Base-by-base conservation (phyloP, 176 grass and related monocot species). In the Juncus inflexus region DNA sequence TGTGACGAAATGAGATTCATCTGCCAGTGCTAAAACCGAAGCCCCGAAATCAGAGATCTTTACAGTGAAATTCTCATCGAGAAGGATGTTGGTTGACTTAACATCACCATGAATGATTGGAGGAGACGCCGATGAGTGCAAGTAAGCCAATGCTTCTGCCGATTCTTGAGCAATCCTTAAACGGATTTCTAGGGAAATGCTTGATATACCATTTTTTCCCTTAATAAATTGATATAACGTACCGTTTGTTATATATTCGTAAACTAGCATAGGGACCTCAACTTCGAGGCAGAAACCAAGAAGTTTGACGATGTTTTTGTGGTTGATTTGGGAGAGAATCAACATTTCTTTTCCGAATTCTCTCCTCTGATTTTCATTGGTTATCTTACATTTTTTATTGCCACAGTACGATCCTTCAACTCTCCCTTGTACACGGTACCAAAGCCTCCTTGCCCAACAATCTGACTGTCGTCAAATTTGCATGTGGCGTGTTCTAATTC, bases 31-130 rank as follows among this genome's bases (percentile, higher is more conserved):
- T 3, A 77, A 4, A 52, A 77, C 60, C 0, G 74, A 83, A 1
- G 80, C 80, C 11, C 74, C 80, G 71, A 77, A 83, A 56, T 83
- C 80, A 41, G 80, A 83, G 3, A 83, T 4, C 53, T 78, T 83
- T 6, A 66, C 74, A 0, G 19, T 55, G 5, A 72, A 72, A 41
- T 73, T 37, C 35, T 73, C 41, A 12, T 78, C 67, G 1, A 83
- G 42, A 52, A 78, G 74, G 38, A 83, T 67, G 6, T 83, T 83
- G 15, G 74, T 65, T 3, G 80, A 73, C 13, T 83, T 83, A 1
- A 83, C 42, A 42, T 83, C 80, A 1, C 80, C 60, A 1, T 83
- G 80, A 64, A 77, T 38, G 11, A 83, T 61, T 38, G 80, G 74
- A 42, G 66, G 66, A 1, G 53, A 73, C 7, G 60, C 74, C 12